Evolutionary conservation across 2,329 filamentous ascomycete genomes (phyloP).

Genomic region (Bipolaris cookei): DNA sequence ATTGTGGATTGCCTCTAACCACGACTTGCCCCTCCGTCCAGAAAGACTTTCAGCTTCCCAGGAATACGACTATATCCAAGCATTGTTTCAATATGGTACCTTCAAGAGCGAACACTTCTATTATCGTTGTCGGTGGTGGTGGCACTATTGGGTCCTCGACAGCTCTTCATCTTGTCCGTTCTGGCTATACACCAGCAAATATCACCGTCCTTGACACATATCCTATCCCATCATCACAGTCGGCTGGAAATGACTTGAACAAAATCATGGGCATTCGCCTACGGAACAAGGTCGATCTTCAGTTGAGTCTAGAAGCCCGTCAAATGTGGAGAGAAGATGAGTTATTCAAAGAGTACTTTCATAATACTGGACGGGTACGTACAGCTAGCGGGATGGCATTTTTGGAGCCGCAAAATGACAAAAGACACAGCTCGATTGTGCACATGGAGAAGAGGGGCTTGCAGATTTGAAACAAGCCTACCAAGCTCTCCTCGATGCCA

Average conservation of each 20-base stretch:
- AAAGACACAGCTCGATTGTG: conserved; percentile 36
- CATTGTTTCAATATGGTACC: conserved; percentile 19
- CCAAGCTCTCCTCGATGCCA: conserved; percentile 44
- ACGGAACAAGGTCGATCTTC: conserved; percentile 50
- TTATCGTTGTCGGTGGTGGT: conserved; percentile 57
- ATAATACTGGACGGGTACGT: conserved; percentile 51
- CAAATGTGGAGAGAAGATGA: conserved; percentile 55
- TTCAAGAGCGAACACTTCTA: conserved; percentile 28
- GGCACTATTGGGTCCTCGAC: conserved; percentile 61
- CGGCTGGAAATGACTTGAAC: conserved; percentile 60
- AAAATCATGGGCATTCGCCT: conserved; percentile 54
- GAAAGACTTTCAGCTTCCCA: neutral
- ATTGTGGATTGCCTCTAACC: conserved; percentile 15
- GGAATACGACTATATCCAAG: neutral
- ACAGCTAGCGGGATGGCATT: neutral
- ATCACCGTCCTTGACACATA: conserved; percentile 58
- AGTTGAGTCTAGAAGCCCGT: conserved; percentile 43
- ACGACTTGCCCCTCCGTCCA: conserved; percentile 5
- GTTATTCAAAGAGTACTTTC: conserved; percentile 56
- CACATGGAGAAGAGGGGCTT: conserved; percentile 49
- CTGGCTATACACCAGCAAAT: conserved; percentile 55
- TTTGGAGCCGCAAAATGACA: neutral
- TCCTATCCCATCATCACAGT: conserved; percentile 55
- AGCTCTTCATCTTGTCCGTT: conserved; percentile 59
- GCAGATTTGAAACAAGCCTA: conserved; percentile 45